Conservation (phyloP, 306 rosid genomes). For the Notholithocarpus densiflorus region DNA sequence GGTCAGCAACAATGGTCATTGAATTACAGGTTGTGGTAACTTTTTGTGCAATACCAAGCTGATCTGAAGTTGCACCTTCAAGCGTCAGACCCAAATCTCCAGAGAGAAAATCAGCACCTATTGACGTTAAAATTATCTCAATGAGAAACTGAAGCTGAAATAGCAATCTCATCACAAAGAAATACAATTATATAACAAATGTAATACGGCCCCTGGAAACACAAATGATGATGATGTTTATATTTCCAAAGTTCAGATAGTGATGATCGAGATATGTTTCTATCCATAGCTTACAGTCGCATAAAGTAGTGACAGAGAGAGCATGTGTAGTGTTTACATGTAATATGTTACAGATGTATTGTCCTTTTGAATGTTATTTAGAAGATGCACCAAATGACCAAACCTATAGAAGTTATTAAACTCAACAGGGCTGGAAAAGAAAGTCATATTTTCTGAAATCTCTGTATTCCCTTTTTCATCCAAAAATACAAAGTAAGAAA, state of each 20-base stretch:
- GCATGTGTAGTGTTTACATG: neutral
- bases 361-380: too few relatives aligned
- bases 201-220: neutral
- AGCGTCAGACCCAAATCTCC: conserved; percentile 88
- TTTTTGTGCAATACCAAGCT: conserved; percentile 87
- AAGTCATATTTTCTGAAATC: neutral
- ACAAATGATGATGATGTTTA: neutral
- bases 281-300: neutral
- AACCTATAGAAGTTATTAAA: neutral
- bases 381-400: too few relatives aligned
- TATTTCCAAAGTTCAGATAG: neutral
- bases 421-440: neutral
- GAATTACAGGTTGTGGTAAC: conserved; percentile 66
- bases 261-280: neutral
- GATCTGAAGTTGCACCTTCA: conserved; percentile 90
- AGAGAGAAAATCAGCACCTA: conserved; percentile 91
- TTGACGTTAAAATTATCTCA: conserved; percentile 27
- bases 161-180: neutral
- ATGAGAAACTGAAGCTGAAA: conserved; percentile 22
- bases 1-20: conserved; percentile 79
- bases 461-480: too few relatives aligned
- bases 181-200: neutral
- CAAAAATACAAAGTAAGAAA: too few relatives aligned
- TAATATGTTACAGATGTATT: neutral
- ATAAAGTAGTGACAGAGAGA: neutral